These are phyloP conservation scores for Tuber microsphaerosporum DNA, from an alignment of 495 filamentous ascomycete species.

Conservation along the genomic window DNA sequence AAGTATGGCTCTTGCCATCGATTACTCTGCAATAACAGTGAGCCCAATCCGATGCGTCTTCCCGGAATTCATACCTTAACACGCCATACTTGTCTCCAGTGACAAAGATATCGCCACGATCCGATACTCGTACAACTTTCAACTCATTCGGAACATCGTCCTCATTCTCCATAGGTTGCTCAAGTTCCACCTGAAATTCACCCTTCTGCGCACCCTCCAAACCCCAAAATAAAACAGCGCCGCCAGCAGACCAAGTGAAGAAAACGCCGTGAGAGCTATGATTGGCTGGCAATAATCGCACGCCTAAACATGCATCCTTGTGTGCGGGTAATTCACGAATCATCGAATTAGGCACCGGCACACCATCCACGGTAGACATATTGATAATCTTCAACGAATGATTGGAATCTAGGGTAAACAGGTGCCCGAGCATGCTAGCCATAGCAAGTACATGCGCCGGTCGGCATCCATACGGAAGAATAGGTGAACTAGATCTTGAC, in stretches of 20 bases:
- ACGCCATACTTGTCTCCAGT: constrained; percentile 81
- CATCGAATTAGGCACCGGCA: constrained; percentile 40
- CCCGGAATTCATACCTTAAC: constrained; percentile 52
- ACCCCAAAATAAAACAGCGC: constrained; percentile 74
- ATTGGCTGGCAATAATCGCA: constrained; percentile 53
- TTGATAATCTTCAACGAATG: constrained; percentile 62
- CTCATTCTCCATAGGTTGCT: constrained; percentile 52
- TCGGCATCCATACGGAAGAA: constrained; percentile 37
- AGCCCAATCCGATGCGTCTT: constrained; percentile 8
- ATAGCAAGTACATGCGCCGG: constrained; percentile 53
- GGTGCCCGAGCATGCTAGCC: constrained; percentile 58
- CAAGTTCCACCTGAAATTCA: constrained; percentile 60
- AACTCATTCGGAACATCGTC: constrained; percentile 67
- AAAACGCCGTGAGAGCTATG: constrained; percentile 60
- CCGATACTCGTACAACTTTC: constrained; percentile 57
- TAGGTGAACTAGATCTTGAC: constrained; percentile 39
- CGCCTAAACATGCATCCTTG: constrained; percentile 69
- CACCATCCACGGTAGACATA: constrained; percentile 41
- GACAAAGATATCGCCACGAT: constrained; percentile 58
- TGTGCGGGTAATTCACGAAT: constrained; percentile 58
- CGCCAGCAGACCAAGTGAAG: constrained; percentile 77
- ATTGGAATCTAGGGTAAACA: constrained; percentile 69
- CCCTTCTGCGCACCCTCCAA: constrained; percentile 59
- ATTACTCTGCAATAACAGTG: constrained; percentile 44
- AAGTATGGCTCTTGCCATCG: constrained; percentile 39